Evolutionary conservation across 306 rosid species (phyloP).

Genomic region (Vigna nakashimae): DNA sequence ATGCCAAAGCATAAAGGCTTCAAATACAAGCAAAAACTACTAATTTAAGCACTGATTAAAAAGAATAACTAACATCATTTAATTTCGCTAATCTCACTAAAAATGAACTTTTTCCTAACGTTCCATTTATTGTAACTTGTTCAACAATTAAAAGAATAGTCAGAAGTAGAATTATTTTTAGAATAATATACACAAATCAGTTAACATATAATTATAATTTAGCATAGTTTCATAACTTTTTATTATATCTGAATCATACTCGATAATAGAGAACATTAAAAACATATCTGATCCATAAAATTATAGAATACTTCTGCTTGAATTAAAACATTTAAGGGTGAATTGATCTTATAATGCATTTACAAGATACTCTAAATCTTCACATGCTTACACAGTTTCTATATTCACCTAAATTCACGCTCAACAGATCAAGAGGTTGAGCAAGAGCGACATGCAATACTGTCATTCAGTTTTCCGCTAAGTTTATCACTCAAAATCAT

Average conservation of each 20-base stretch:
- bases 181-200: no score
- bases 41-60: no score
- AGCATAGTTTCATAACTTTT: no score
- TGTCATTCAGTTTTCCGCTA: not conserved
- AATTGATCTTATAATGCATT: conserved; percentile 10
- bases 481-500: not conserved
- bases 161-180: no score
- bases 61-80: no score
- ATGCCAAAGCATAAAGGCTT: not conserved
- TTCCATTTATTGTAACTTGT: no score
- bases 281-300: conserved; percentile 9
- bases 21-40: no score
- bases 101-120: no score
- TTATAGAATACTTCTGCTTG: not conserved
- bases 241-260: no score
- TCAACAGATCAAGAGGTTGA: conserved; percentile 33
- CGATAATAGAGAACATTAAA: not conserved
- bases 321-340: not conserved
- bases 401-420: conserved; percentile 20
- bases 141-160: no score
- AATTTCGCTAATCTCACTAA: no score
- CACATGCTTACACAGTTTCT: conserved; percentile 12
- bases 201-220: no score
- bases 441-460: not conserved
- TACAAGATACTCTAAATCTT: not conserved